Conservation (phyloP, 805 yeast genomes). For the Metschnikowia proteae region DNA sequence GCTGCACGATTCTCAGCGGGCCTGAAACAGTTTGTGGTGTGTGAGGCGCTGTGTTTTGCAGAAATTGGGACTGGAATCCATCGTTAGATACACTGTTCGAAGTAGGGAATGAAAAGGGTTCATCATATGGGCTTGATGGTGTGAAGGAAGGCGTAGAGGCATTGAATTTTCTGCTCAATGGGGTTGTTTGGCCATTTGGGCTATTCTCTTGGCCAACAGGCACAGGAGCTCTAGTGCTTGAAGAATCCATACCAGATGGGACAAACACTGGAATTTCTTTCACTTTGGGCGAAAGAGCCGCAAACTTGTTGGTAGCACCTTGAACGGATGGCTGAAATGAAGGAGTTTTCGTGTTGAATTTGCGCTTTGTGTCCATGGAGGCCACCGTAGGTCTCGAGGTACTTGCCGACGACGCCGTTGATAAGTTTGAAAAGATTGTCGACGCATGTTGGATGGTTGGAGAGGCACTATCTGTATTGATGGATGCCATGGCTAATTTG, state of each 20-base stretch:
- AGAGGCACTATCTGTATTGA: constrained; percentile 30
- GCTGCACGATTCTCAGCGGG: constrained; percentile 11
- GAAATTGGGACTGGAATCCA: constrained; percentile 7
- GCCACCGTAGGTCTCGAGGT: neutral
- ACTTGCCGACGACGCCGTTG: constrained; percentile 21
- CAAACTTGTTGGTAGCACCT: constrained; percentile 33
- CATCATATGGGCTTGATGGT: constrained; percentile 23
- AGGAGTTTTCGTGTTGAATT: constrained; percentile 40
- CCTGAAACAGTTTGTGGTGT: constrained; percentile 5
- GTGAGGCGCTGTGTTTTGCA: constrained; percentile 15
- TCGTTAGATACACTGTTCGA: constrained; percentile 6
- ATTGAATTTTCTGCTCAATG: constrained; percentile 28
- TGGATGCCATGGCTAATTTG: constrained; percentile 3
- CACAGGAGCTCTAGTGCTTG: constrained; percentile 6
- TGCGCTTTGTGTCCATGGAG: constrained; percentile 19
- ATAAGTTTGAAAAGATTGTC: neutral
- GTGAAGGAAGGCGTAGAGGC: constrained; percentile 39
- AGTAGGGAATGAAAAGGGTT: constrained; percentile 5
- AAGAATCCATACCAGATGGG: constrained; percentile 33
- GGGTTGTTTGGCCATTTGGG: constrained; percentile 5
- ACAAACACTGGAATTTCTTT: constrained; percentile 48
- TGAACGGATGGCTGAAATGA: constrained; percentile 41
- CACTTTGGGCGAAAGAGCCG: constrained; percentile 47
- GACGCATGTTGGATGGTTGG: constrained; percentile 4
- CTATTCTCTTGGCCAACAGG: constrained; percentile 11